Base-by-base conservation (phyloP, 2,329 filamentous ascomycete genomes). In the Chaetomium sp. region DNA sequence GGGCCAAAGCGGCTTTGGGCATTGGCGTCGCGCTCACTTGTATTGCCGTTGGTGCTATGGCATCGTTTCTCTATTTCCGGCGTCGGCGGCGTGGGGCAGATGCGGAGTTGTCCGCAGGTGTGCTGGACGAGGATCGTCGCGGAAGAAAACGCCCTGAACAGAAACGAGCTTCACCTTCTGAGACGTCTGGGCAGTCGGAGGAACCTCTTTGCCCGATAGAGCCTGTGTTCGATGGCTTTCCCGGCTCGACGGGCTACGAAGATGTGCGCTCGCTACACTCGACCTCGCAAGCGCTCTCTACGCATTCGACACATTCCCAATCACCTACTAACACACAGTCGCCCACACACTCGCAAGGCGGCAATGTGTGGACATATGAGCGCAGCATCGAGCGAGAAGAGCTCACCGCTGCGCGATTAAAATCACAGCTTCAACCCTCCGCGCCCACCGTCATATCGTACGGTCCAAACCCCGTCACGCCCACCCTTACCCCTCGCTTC, bases 401-500 rank as follows among this genome's bases (percentile, higher is more conserved):
- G 33, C 62, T 66, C 38, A 43, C 54, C 5, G 62, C 64, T 9
- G 62, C 62, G 12, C 60, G 64, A 3, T 59, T 64, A 11, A 62
- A 61, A 32, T 61, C 62, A 4, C 55, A 57, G 44, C 49, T 49
- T 7, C 55, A 55, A 33, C 50, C 53, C 11, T 55, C 59, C 10
- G 53, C 44, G 37, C 55, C 59, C 4, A 55, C 54, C 2, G 56
- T 62, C 11, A 55, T 61, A 7, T 66, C 64, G 9, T 66, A 66
- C 52, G 63, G 64, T 4, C 64, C 64, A n/a, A 66, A 66, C 49
- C 64, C 62, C 5, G 62, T 64, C 50, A 65, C 63, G 1, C 64
- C 63, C 7, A 64, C 62, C 14, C 52, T 63, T 19, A 61, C 57
- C 1, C 59, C 63, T 1, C 62, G 63, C 6, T 33, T 55, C 5